Evolutionary conservation across 2,329 filamentous ascomycete genomes (phyloP).

Genomic region (Apiospora saccharicola): DNA sequence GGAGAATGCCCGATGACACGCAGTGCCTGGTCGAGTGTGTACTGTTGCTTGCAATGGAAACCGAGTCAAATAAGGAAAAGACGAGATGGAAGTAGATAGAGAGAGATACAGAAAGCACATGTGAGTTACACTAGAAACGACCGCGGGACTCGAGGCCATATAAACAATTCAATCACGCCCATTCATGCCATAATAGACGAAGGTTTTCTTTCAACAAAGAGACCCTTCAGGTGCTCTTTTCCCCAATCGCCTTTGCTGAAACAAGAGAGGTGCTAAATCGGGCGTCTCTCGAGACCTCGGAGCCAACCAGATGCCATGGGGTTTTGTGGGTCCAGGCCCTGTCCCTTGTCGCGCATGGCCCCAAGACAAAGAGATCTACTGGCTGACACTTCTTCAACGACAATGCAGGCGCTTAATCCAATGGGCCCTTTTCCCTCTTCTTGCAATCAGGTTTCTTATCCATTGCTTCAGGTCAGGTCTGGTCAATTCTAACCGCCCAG

Average conservation of each 20-base stretch:
- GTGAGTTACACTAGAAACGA: neutral
- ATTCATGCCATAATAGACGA: conserved; percentile 6
- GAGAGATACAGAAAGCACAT: neutral
- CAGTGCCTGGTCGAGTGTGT: conserved; percentile 9
- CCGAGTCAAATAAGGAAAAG: conserved; percentile 13
- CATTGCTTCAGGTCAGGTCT: neutral
- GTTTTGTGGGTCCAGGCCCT: neutral
- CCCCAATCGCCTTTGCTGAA: neutral
- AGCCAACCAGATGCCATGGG: conserved; percentile 16
- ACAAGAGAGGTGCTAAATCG: conserved; percentile 25
- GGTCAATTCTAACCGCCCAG: neutral
- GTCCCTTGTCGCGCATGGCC: conserved; percentile 18
- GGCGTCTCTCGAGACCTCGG: conserved; percentile 8
- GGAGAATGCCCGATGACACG: conserved; percentile 2
- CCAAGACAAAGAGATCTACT: conserved; percentile 19
- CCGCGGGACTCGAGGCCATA: neutral
- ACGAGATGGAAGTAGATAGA: neutral
- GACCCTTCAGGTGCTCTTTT: conserved; percentile 3
- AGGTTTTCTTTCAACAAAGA: conserved; percentile 23
- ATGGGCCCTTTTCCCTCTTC: neutral
- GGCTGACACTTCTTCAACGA: conserved; percentile 20
- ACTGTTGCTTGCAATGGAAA: conserved; percentile 10
- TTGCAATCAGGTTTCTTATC: neutral
- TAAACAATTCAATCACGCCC: neutral
- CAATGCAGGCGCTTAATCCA: conserved; percentile 10